Evolutionary conservation across 208 protist genomes (phyloP), one percentile per base, ranked within the genome.

Genomic region (Herpetomonas tarakana): DNA sequence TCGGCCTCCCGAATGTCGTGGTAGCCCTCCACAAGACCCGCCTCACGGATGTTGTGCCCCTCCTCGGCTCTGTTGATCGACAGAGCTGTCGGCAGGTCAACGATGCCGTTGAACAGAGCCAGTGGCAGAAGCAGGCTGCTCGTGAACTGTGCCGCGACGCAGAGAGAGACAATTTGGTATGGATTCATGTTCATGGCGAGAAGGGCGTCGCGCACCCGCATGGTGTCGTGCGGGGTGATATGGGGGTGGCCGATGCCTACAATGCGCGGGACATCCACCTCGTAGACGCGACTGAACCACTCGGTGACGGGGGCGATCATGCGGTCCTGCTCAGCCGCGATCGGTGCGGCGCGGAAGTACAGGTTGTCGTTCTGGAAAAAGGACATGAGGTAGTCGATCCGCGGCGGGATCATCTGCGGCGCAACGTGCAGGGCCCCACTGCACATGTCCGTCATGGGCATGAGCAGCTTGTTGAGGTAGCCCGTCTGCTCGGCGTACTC

Each of bases 301-400:
- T 84, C 53, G 3, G 72, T 53, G 53, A 97, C 82, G 6, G 92
- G 92, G 7, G 68, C 57, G 47, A 94, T 79, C 47, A 91, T 62
- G 52, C 25, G 64, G 38, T 95, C 88, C 74, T 97, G 92, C 64
- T 74, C 63, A n/a, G 38, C 68, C 22, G 74, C 83, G 51, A 97
- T 86, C 16, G 77, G 68, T 11, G 83, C 74, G 0, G 78, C 68
- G 39, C 92, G 86, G 70, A 93, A 96, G 82, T 94, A 97, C 46
- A 94, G 27, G 70, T 97, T 94, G 66, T 97, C 92, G 66, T 91
- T 92, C 52, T 93, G 87, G 57, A 86, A 95, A 49, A 97, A 97
- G 24, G 87, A 88, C 62, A 97, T 82, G 58, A 96, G 81, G 70
- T 97, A 96, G 60, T 94, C 89, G 25, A 97, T 79, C 54, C 92